Evolutionary conservation across 352 stramenopile genomes (phyloP), one percentile per base, ranked within the genome.

Genomic region (Phytopythium aichiense): DNA sequence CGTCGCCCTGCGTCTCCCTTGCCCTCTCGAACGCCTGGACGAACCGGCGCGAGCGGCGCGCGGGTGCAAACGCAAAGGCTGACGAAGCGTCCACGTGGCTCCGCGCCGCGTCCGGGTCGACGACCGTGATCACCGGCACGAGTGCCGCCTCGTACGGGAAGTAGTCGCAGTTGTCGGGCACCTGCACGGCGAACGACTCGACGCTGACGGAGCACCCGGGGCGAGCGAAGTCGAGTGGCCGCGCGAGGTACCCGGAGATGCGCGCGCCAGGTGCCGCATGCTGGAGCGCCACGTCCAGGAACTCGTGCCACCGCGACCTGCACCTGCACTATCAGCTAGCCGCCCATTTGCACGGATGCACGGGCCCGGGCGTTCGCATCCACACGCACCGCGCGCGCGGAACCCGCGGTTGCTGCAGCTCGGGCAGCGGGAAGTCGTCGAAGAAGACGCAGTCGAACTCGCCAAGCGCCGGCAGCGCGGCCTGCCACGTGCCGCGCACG

Each of bases 391-490:
- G 55, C 15, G 16, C 13, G 11, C 23, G 37, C 8, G 23, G 23
- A 2, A 46, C 20, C 18, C 15, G 42, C 8, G 22, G 42, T 49
- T 59, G 45, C 28, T 65, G 52, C 13, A 88, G 67, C 63, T 91
- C 82, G 0, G 82, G 80, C 31, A 90, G 65, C 43, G 84, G 82
- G 45, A 88, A 93, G 64, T 93, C 84, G 63, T 93, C 84, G 60
- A 93, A 93, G 64, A 92, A 93, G 30, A 92, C 71, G 63, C 84
- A 92, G 67, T 93, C 80, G 30, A 90, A 93, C 23, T 71, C 51
- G 45, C 60, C 66, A n/a, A 95, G 63, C 33, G 64, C 67, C 16
- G 75, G 67, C 40, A 95, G 64, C 31, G 69, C 46, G 22, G 63
- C 64, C 56, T 96, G 86, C 88, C 88, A 96, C 51, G 80, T 87